Base-by-base conservation (phyloP, 2,329 filamentous ascomycete species). In the Exophiala sp. region DNA sequence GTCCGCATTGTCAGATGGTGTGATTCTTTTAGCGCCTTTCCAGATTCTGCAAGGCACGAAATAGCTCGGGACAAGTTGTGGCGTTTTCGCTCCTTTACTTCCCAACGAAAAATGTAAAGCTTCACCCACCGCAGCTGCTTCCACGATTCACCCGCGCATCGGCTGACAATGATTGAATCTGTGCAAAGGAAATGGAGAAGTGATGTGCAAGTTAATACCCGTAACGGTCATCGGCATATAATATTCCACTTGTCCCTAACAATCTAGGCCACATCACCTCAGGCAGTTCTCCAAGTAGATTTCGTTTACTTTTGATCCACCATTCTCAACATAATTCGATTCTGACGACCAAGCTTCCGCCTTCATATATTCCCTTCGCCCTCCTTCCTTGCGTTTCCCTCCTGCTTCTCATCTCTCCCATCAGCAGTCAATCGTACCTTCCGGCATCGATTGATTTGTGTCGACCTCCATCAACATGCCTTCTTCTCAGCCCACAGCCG, bases 401-500 rank as follows among this genome's bases (percentile, higher is more conserved):
- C 46, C 48, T 20, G 38, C 47, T 42, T n/a, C 35, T 39, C 43
- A 24, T 24, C 35, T 46, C 47, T 29, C 32, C 10, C 41, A 39
- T 32, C 35, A 18, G 21, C 32, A 41, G 43, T 33, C 35, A 8
- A 12, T 41, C 7, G 24, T 21, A 11, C 29, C 21, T 29, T 36
- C 24, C 38, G 47, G 50, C 38, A 50, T 49, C 24, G 45, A 51
- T 57, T 55, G 54, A 50, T 51, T 34, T 39, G 14, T 14, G 14
- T 18, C 42, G 24, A 29, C 24, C 29, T 24, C 41, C 41, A 20
- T 38, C 54, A 69, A 47, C 61, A 81, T 80, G 78, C 75, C 77
- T 65, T 79, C 77, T 41, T 73, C 75, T 65, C 78, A 80, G 64
- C 71, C 76, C 55, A 71, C 70, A 55, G 72, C 73, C 48, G 73